Evolutionary conservation across 805 yeast genomes (phyloP).

Genomic region (Pichia insulana): DNA sequence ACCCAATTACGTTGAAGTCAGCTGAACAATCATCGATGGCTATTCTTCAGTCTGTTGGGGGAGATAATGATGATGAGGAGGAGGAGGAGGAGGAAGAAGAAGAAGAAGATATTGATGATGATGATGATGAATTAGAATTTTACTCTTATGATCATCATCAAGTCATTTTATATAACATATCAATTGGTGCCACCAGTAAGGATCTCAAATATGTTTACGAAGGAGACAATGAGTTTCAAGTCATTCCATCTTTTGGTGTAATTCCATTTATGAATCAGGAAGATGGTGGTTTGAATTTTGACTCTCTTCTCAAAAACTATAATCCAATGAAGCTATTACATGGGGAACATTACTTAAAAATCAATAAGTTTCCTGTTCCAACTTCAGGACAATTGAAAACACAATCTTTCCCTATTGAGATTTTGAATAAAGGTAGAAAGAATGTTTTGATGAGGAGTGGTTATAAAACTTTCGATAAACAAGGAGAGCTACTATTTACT

Average conservation of each 20-base stretch:
- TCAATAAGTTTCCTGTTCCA: constrained; percentile 72
- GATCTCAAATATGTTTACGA: constrained; percentile 80
- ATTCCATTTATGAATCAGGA: constrained; percentile 70
- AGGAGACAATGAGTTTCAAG: constrained; percentile 67
- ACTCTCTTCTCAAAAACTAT: constrained; percentile 63
- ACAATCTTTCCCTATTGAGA: constrained; percentile 57
- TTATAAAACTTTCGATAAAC: constrained; percentile 57
- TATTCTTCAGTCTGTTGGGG: constrained; percentile 57
- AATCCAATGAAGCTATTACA: constrained; percentile 85
- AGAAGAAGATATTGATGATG: constrained; percentile 39
- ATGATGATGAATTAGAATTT: constrained; percentile 35
- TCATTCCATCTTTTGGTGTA: constrained; percentile 83
- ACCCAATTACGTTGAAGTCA: constrained; percentile 44
- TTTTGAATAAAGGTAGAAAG: constrained; percentile 58
- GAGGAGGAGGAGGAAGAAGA: constrained; percentile 37
- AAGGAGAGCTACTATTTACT: constrained; percentile 59
- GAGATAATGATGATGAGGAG: constrained; percentile 34
- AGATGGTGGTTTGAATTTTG: constrained; percentile 47
- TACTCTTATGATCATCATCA: constrained; percentile 60
- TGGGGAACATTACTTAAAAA: constrained; percentile 87
- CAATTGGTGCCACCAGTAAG: constrained; percentile 73
- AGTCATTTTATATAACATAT: constrained; percentile 77
- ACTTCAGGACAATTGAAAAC: constrained; percentile 57
- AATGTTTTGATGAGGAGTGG: constrained; percentile 76
- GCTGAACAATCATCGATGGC: constrained; percentile 76